Base-by-base conservation (phyloP, 2,329 filamentous ascomycete genomes). In the Neoscytalidium dimidiatum region DNA sequence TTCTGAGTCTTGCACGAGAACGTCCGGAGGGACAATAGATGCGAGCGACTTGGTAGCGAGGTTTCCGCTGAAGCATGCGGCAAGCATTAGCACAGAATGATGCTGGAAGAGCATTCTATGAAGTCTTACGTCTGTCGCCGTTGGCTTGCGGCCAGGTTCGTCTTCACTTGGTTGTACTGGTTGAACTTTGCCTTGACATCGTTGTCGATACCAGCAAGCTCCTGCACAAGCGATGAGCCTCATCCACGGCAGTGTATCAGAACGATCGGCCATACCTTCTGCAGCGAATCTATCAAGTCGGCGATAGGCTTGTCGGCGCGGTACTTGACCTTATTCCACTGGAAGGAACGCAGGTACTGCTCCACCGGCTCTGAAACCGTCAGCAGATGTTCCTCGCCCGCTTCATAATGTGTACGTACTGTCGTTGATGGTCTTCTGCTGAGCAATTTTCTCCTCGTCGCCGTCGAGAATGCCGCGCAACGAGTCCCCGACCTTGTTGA, bases 291-390 rank as follows among this genome's bases (percentile, higher is more conserved):
- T 71, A 97, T 90, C 66, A 98, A 84, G 75, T 98, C 94, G 64
- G 88, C 86, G 67, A 99, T 86, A 58, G 94, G 87, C 77, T 94
- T 96, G 79, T 99, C 95, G 68, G 92, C 90, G 72, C 95, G 89
- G 79, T 98, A 99, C 77, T 97, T 95, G 80, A 96, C 92, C 80
- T 95, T 97, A 82, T 98, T 98, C 95, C 95, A 99, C 69, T 88
- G 86, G 79, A 98, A 99, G 64, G 86, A 89, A 74, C 89, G 88
- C 51, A 99, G 83, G 76, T 98, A 99, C 76, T 94, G 90, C 72
- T 97, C 94, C 67, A 94, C 93, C n/a, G 95, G 94, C 79, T 96
- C 94, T 98, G 76, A 53, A 14, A 62, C 51, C 57, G 46, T 46
- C 52, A 66, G 46, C 41, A 53, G 29, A 13, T 38, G 48, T 38